These are phyloP conservation scores for Dictyostelium firmibasis DNA, from an alignment of 78 protist species.

Conservation along the genomic window DNA sequence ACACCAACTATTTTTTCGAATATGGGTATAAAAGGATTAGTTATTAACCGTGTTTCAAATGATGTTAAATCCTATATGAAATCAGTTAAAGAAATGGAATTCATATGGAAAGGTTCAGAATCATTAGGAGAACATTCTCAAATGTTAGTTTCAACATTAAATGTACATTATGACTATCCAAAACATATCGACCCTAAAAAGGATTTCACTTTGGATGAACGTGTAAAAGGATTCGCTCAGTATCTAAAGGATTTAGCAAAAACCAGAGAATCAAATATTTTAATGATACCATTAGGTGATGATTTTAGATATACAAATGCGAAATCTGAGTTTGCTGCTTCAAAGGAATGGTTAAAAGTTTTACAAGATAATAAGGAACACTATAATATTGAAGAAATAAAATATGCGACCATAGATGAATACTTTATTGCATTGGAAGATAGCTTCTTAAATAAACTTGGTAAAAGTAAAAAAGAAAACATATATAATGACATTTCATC, in stretches of 20 bases:
- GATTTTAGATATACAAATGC: constrained; percentile 72
- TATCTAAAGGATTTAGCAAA: not conserved
- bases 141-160: constrained; percentile 70
- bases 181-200: not conserved
- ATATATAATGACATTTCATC: not conserved
- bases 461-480: not conserved
- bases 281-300: constrained; percentile 80
- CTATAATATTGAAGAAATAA: constrained; percentile 7
- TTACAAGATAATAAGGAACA: constrained; percentile 1
- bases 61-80: not conserved
- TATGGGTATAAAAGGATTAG: constrained; percentile 75
- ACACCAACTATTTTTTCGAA: constrained; percentile 41
- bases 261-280: not conserved
- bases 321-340: constrained; percentile 19
- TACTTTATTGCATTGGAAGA: constrained; percentile 54
- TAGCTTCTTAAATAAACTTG: not conserved
- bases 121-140: not conserved
- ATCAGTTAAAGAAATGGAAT: constrained; percentile 67
- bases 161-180: constrained; percentile 68
- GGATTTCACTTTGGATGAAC: not conserved
- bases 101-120: constrained; percentile 85
- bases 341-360: constrained; percentile 23
- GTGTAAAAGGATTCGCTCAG: not conserved
- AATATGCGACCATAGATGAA: constrained; percentile 43
- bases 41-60: constrained; percentile 80